phyloP scores from a whole-genome alignment of 1,284 basidiomycete species.

The Peniophora sp. region DNA sequence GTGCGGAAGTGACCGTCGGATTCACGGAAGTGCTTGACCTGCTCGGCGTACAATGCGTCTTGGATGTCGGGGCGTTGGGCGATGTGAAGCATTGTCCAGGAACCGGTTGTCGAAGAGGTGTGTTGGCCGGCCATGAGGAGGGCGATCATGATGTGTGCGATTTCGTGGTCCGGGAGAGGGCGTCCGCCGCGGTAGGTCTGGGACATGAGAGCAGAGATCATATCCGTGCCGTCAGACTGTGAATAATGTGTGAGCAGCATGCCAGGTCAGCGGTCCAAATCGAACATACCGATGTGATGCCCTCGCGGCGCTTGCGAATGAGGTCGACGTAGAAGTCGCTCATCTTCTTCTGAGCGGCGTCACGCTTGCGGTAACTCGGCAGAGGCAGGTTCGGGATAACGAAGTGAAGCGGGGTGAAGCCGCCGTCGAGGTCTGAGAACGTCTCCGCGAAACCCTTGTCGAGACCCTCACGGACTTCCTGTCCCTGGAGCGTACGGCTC shows the following conservation, averaged over 20 bases:
- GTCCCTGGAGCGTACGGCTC: conserved; percentile 83
- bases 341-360: conserved; percentile 91
- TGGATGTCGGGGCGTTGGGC: conserved; percentile 48
- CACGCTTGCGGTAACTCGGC: conserved; percentile 82
- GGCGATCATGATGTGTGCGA: conserved; percentile 96
- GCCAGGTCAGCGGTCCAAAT: neutral
- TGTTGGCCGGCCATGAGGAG: conserved; percentile 98
- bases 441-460: conserved; percentile 44
- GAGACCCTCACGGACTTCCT: conserved; percentile 71
- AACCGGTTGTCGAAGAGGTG: conserved; percentile 87
- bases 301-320: conserved; percentile 67
- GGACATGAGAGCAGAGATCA: conserved; percentile 85
- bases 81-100: conserved; percentile 90
- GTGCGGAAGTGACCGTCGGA: conserved; percentile 76
- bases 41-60: conserved; percentile 82
- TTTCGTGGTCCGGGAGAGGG: conserved; percentile 78
- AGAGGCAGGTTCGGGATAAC: conserved; percentile 92
- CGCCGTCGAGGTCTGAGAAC: conserved; percentile 89
- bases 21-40: conserved; percentile 76
- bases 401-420: conserved; percentile 90
- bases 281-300: conserved; percentile 30
- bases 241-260: conserved; percentile 2
- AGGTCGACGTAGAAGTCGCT: conserved; percentile 90
- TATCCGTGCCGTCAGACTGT: conserved; percentile 72
- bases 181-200: conserved; percentile 86